Conservation (phyloP, 352 stramenopile genomes). For the Globisporangium orthogonon region DNA sequence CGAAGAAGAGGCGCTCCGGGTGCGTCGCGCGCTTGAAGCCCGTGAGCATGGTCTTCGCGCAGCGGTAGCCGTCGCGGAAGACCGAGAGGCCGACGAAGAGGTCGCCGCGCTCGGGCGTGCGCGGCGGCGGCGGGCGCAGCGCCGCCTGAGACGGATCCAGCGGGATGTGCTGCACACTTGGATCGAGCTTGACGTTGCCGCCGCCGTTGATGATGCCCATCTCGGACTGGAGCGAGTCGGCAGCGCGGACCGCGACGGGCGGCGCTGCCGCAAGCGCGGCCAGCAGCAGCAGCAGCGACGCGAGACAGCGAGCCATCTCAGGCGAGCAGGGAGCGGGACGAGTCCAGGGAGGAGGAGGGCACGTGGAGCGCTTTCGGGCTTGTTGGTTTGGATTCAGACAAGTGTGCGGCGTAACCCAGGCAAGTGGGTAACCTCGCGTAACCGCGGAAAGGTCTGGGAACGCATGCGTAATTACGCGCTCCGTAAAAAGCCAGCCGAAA, state of each 20-base stretch:
- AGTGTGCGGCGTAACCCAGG: too few relatives aligned
- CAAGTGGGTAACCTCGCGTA: neutral
- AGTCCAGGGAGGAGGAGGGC: too few relatives aligned
- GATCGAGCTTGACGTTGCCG: conserved; percentile 48
- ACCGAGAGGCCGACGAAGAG: conserved; percentile 75
- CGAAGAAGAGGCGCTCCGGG: conserved; percentile 70
- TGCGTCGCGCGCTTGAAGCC: conserved; percentile 64
- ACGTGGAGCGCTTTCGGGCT: neutral
- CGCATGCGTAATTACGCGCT: too few relatives aligned
- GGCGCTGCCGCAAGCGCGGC: neutral
- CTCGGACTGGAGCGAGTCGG: conserved; percentile 25
- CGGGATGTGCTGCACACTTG: conserved; percentile 72
- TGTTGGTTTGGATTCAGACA: neutral
- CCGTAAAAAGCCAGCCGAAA: too few relatives aligned
- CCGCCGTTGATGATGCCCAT: conserved; percentile 58
- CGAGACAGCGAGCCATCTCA: neutral
- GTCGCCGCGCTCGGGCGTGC: conserved; percentile 44
- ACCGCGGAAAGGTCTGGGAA: too few relatives aligned
- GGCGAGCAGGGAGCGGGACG: neutral
- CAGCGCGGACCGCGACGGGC: neutral
- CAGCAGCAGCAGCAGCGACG: neutral
- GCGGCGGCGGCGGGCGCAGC: conserved; percentile 48
- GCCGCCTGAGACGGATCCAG: conserved; percentile 23
- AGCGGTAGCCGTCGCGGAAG: conserved; percentile 78
- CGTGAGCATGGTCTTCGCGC: conserved; percentile 77